A percentile compares a stretch with the other conserved stretches of the same genome.
phyloP scores from a whole-genome alignment of 164 flowering plant genomes.

The Berberis thunbergii region DNA sequence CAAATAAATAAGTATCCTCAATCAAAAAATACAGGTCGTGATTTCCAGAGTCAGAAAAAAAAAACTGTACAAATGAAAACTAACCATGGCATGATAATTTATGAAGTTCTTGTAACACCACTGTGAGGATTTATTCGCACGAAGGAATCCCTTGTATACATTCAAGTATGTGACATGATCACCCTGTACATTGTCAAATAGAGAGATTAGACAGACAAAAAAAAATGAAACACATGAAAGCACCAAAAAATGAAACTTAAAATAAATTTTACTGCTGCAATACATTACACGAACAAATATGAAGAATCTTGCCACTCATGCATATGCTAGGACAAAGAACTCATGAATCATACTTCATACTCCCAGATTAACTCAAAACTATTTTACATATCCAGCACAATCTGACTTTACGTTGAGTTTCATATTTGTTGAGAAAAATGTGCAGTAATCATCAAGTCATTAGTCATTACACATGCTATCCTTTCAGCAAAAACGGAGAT shows the following conservation, averaged over 20 bases:
- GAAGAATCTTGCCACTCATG: too few species aligned
- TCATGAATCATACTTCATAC: too few species aligned
- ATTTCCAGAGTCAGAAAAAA: background rate
- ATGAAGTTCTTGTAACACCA: slow-evolving; percentile 92
- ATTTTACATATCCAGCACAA: too few species aligned
- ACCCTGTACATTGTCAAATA: slow-evolving; percentile 45
- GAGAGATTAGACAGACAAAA: background rate
- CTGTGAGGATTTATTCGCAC: slow-evolving; percentile 83
- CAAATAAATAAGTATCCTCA: background rate
- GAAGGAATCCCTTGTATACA: slow-evolving; percentile 81
- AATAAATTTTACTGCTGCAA: too few species aligned
- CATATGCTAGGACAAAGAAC: too few species aligned
- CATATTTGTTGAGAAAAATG: too few species aligned
- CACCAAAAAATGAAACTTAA: background rate
- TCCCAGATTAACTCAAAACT: too few species aligned
- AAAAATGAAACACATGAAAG: background rate
- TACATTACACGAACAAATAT: too few species aligned
- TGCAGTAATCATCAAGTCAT: too few species aligned
- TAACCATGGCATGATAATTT: slow-evolving; percentile 92
- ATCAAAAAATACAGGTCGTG: background rate
- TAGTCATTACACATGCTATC: too few species aligned
- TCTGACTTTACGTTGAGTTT: too few species aligned
- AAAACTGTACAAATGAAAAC: slow-evolving; percentile 11
- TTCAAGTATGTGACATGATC: slow-evolving; percentile 93
- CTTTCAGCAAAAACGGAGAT: too few species aligned